Evolutionary conservation across 257 asterid genomes (phyloP).

Genomic region (Salvia rosmarinus): DNA sequence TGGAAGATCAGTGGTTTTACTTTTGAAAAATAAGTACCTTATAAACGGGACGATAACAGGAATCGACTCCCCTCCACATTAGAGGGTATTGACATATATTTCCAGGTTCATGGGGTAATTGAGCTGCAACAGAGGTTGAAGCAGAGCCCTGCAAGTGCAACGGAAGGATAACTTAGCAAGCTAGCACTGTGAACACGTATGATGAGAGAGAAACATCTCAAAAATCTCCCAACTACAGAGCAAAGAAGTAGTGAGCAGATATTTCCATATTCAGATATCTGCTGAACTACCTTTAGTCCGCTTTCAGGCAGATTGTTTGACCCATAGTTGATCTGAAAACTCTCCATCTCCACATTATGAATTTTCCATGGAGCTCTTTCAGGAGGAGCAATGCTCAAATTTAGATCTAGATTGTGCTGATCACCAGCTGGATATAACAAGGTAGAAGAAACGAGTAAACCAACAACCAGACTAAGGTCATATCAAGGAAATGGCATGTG

Average conservation of each 20-base stretch:
- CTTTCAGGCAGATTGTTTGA: conserved; percentile 43
- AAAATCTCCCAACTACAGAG: neutral
- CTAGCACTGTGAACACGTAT: neutral
- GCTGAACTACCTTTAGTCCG: conserved; percentile 53
- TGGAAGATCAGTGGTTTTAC: too few species aligned
- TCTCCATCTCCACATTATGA: conserved; percentile 43
- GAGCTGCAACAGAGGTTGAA: conserved; percentile 46
- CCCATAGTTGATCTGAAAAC: conserved; percentile 42
- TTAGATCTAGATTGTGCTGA: conserved; percentile 57
- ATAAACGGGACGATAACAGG: conserved; percentile 51
- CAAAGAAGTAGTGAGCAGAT: neutral
- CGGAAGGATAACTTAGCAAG: conserved; percentile 28
- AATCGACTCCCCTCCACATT: conserved; percentile 48
- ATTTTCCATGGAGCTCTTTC: conserved; percentile 33
- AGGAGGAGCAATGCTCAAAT: conserved; percentile 76
- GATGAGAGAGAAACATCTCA: conserved; percentile 16
- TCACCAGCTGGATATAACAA: conserved; percentile 42
- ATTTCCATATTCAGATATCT: neutral
- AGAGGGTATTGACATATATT: conserved; percentile 44
- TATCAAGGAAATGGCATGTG: too few species aligned
- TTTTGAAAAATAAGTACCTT: conserved; percentile 47
- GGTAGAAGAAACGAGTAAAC: conserved; percentile 28
- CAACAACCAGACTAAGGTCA: neutral
- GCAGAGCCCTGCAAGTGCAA: conserved; percentile 49
- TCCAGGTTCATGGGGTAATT: conserved; percentile 41